Evolutionary conservation across 306 rosid genomes (phyloP).

Genomic region (Cotoneaster glaucophyllus): DNA sequence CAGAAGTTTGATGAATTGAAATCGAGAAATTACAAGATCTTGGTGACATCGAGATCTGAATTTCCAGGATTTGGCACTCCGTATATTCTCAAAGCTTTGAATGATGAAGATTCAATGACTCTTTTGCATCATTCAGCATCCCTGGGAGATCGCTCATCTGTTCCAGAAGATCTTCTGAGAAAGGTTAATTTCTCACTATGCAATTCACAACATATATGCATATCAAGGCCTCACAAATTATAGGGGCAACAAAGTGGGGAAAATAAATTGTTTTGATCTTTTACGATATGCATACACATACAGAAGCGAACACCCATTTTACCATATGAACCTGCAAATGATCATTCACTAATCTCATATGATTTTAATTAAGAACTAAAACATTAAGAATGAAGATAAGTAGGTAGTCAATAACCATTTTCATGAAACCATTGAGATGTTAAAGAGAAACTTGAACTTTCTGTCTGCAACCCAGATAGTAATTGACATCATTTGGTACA

Average conservation of each 20-base stretch:
- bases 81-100: constrained; percentile 26
- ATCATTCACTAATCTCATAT: neutral
- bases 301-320: constrained; percentile 4
- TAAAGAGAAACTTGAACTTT: constrained; percentile 17
- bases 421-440: constrained; percentile 2
- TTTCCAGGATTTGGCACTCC: constrained; percentile 26
- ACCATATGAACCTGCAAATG: neutral
- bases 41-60: constrained; percentile 53
- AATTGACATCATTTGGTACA: neutral
- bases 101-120: constrained; percentile 28
- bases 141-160: constrained; percentile 10
- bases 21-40: constrained; percentile 33
- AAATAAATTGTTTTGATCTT: neutral
- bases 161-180: constrained; percentile 23
- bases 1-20: constrained; percentile 32
- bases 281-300: neutral
- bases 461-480: neutral
- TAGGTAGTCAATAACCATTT: neutral
- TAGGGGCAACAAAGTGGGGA: neutral
- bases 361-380: neutral
- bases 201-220: constrained; percentile 10
- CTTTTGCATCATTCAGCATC: constrained; percentile 41
- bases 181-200: neutral
- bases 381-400: neutral
- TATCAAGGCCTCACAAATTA: neutral